Base-by-base conservation (phyloP, 805 yeast genomes). In the Wickerhamomyces rabaulensis region DNA sequence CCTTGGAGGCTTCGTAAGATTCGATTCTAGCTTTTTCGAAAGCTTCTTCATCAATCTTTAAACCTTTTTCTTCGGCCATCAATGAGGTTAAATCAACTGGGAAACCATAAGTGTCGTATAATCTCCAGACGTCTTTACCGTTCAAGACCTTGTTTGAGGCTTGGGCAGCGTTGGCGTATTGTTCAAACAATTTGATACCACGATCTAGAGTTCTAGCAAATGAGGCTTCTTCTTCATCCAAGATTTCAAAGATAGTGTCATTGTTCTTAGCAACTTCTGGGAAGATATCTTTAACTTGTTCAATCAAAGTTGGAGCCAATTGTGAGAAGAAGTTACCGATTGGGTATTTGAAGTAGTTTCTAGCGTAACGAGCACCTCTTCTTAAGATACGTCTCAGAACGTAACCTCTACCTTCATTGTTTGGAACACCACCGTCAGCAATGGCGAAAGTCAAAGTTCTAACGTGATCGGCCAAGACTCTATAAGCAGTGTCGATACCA, bases 351-450 rank as follows among this genome's bases (percentile, higher is more conserved):
- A 94, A 82, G 73, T 94, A 91, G 72, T 94, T 94, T 69, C 98
- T 85, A 40, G 85, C 97, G 62, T 88, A 94, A 69, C 99, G 85
- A 36, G 97, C 88, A 62, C 99, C 99, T 75, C 99, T 86, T 75
- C 99, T 86, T 62, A 94, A 75, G 57, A 94, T 91, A 74, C 99
- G 86, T 73, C 99, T 84, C 66, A 94, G 74, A 39, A 94, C 99
- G 63, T 94, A 94, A 60, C 99, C 99, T 72, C 99, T 85, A 60
- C 99, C 99, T 65, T 94, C 99, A 63, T 91, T 94, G 71, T 94
- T 94, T 63, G 99, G 99, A 48, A 94, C 97, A 63, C 99, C 99
- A 62, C 99, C 99, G 67, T 94, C 99, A 36, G 96, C 87, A 50
- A 94, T 76, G 42, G 99, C 97, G 68, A 94, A 88, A 3, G 96